These are phyloP conservation scores for Terfezia claveryi DNA, from an alignment of 495 filamentous ascomycete species.

Conservation along the genomic window DNA sequence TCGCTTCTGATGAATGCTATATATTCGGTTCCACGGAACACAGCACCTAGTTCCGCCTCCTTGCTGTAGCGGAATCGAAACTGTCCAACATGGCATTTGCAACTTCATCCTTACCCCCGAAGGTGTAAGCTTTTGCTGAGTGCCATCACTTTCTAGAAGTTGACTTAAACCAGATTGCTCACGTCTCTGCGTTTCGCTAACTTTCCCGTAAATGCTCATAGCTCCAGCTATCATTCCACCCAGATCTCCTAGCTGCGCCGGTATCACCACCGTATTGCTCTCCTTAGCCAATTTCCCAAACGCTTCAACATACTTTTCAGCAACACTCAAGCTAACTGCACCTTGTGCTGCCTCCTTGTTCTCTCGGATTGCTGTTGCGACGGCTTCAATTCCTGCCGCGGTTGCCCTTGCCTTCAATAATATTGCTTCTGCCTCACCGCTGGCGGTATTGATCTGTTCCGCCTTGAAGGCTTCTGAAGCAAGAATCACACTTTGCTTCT, in stretches of 20 bases:
- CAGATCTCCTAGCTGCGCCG: slow-evolving; percentile 93
- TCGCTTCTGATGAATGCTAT: too few relatives aligned
- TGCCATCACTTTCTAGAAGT: background rate
- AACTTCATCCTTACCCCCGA: background rate
- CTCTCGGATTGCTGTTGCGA: slow-evolving; percentile 46
- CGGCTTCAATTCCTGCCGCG: slow-evolving; percentile 65
- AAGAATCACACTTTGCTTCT: slow-evolving; percentile 86
- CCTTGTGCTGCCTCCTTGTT: slow-evolving; percentile 53
- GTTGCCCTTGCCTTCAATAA: slow-evolving; percentile 66
- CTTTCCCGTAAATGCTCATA: slow-evolving; percentile 86
- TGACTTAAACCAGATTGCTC: background rate
- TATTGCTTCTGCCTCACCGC: slow-evolving; percentile 86
- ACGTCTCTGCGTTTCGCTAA: slow-evolving; percentile 58
- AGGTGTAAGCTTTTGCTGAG: background rate
- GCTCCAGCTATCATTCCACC: slow-evolving; percentile 92
- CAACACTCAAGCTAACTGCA: slow-evolving; percentile 66
- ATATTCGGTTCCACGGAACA: too few relatives aligned
- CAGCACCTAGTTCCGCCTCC: background rate
- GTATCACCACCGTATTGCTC: slow-evolving; percentile 82
- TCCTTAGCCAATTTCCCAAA: slow-evolving; percentile 81
- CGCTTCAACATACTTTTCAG: slow-evolving; percentile 95
- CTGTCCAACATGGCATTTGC: background rate
- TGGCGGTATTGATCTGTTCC: slow-evolving; percentile 79
- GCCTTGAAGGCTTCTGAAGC: slow-evolving; percentile 78
- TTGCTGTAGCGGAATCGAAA: background rate